Evolutionary conservation across 73 alveolate species (phyloP).

Genomic region (Paramecium caudatum): DNA sequence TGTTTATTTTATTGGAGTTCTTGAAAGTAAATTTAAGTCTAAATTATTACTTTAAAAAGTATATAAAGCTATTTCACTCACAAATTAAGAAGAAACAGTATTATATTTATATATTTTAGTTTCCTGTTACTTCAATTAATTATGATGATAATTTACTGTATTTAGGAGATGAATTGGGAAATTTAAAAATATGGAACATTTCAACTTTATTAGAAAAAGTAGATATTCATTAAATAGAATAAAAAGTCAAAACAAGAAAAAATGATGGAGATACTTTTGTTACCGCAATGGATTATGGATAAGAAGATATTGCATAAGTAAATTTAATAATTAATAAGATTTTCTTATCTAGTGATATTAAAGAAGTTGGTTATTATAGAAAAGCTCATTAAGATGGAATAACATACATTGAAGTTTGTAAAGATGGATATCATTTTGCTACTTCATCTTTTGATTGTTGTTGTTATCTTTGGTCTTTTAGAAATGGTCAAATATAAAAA

Average conservation of each 20-base stretch:
- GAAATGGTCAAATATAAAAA: constrained; percentile 51
- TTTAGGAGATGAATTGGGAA: constrained; percentile 99
- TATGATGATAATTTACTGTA: constrained; percentile 86
- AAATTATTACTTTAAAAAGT: constrained; percentile 85
- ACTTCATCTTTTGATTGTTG: constrained; percentile 96
- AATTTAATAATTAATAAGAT: constrained; percentile 75
- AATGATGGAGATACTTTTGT: constrained; percentile 81
- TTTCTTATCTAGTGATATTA: constrained; percentile 77
- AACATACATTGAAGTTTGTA: constrained; percentile 90
- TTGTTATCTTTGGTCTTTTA: constrained; percentile 93
- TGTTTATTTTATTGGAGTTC: constrained; percentile 94
- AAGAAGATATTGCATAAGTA: constrained; percentile 75
- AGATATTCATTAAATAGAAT: constrained; percentile 81
- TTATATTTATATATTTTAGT: constrained; percentile 18
- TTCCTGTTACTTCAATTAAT: constrained; percentile 94
- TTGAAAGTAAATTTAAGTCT: constrained; percentile 88
- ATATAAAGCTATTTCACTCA: constrained; percentile 89
- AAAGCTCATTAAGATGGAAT: constrained; percentile 96
- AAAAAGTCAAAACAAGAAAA: constrained; percentile 62
- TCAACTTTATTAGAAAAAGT: constrained; percentile 84
- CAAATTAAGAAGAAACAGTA: constrained; percentile 85
- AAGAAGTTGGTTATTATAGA: constrained; percentile 79
- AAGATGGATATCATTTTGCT: constrained; percentile 88
- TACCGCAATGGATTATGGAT: constrained; percentile 81
- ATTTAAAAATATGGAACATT: constrained; percentile 93